These are phyloP conservation scores for Hymenoscyphus infarciens DNA, from an alignment of 2,329 filamentous ascomycete species.

Conservation along the genomic window DNA sequence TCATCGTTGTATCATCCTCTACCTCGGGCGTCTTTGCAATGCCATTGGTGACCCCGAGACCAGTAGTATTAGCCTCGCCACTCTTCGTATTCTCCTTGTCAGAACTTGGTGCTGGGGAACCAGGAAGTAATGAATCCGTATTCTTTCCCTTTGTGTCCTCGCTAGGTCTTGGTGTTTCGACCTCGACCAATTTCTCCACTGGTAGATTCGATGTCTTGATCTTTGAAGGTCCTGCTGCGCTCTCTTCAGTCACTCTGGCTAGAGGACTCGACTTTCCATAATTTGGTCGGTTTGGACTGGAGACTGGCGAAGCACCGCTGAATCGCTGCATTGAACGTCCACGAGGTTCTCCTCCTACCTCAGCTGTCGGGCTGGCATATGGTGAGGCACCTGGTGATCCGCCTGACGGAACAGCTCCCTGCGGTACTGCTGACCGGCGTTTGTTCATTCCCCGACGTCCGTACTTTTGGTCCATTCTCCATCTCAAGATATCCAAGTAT, in stretches of 20 bases:
- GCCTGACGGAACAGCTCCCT: slow-evolving; percentile 30
- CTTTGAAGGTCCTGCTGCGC: slow-evolving; percentile 26
- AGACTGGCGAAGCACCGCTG: slow-evolving; percentile 58
- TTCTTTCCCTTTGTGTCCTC: slow-evolving; percentile 30
- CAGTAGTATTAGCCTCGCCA: slow-evolving; percentile 18
- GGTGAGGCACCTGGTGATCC: slow-evolving; percentile 51
- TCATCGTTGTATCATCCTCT: slow-evolving; percentile 36
- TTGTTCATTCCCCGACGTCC: slow-evolving; percentile 52
- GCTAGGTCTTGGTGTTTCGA: slow-evolving; percentile 34
- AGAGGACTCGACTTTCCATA: slow-evolving; percentile 69
- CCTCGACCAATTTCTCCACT: slow-evolving; percentile 35
- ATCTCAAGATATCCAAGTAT: slow-evolving; percentile 92
- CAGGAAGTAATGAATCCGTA: slow-evolving; percentile 30
- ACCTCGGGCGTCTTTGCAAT: slow-evolving; percentile 31
- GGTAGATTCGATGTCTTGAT: slow-evolving; percentile 27
- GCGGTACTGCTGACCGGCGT: slow-evolving; percentile 44
- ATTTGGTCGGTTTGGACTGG: slow-evolving; percentile 62
- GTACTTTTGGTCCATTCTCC: slow-evolving; percentile 94
- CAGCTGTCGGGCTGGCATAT: slow-evolving; percentile 63
- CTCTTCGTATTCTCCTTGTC: slow-evolving; percentile 33
- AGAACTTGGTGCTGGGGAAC: slow-evolving; percentile 26
- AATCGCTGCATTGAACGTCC: slow-evolving; percentile 71
- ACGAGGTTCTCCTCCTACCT: slow-evolving; percentile 54
- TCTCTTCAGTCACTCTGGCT: slow-evolving; percentile 71
- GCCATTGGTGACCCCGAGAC: slow-evolving; percentile 25